Percentiles rank a stretch among this genome's conserved stretches.
Conservation (phyloP, 148 eudicot genomes). For the Vaccinium corymbosum region DNA sequence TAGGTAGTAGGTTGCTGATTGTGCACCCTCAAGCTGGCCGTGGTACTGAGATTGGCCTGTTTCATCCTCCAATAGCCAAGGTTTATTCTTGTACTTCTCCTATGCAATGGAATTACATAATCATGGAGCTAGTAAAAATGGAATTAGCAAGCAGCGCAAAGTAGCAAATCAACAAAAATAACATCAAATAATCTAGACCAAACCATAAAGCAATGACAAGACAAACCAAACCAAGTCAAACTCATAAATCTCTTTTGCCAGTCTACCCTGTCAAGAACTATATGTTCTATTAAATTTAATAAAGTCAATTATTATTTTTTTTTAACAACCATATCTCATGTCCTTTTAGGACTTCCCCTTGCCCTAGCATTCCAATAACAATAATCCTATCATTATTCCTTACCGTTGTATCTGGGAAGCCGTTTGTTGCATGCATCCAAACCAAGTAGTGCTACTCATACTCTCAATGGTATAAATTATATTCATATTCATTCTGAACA, state of each 20-base stretch:
- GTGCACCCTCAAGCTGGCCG: conserved; percentile 82
- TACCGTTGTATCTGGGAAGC: neutral
- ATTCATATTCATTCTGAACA: neutral
- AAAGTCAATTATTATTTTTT: neutral
- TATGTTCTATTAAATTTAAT: neutral
- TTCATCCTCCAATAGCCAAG: conserved; percentile 98
- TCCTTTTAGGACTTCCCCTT: neutral
- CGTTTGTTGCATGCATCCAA: neutral
- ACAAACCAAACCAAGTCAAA: neutral
- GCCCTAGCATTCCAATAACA: neutral
- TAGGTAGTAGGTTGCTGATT: conserved; percentile 83
- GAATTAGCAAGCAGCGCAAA: neutral
- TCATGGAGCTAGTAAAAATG: conserved; percentile 7
- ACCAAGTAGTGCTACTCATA: neutral
- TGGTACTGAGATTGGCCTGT: conserved; percentile 81
- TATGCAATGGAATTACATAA: conserved; percentile 23
- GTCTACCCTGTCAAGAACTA: neutral
- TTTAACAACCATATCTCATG: neutral
- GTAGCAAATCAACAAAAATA: neutral
- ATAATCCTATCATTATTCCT: neutral
- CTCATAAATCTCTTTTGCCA: neutral
- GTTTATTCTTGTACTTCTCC: conserved; percentile 95
- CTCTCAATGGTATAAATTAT: neutral
- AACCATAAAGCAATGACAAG: neutral
- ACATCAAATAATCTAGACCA: neutral